Evolutionary conservation across 192 early-diverging fungal species (phyloP).

Genomic region (Backusella parvicylindrica): DNA sequence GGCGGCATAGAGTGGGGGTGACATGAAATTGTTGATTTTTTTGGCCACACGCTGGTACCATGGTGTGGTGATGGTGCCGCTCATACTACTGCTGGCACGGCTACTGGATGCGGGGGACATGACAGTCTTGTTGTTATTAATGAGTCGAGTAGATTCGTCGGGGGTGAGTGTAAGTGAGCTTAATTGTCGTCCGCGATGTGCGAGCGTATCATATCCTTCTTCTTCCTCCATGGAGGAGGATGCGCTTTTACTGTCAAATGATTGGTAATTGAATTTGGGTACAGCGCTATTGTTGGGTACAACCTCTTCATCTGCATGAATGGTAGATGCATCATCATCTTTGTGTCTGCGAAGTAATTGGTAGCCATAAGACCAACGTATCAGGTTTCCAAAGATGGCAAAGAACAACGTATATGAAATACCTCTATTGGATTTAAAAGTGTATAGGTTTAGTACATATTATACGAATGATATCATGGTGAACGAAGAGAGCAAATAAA

Average conservation of each 20-base stretch:
- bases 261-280: neutral
- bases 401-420: slow-evolving; percentile 80
- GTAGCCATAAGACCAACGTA: slow-evolving; percentile 84
- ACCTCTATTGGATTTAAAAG: slow-evolving; percentile 40
- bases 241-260: neutral
- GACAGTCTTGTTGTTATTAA: neutral
- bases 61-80: neutral
- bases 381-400: slow-evolving; percentile 75
- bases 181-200: neutral
- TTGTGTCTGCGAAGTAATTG: slow-evolving; percentile 41
- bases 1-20: slow-evolving; percentile 73
- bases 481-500: slow-evolving; percentile 34
- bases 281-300: neutral
- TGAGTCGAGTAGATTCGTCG: neutral
- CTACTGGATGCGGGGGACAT: neutral
- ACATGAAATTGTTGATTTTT: slow-evolving; percentile 40
- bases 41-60: neutral
- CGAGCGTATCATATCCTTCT: neutral
- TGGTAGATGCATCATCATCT: slow-evolving; percentile 10
- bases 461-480: neutral
- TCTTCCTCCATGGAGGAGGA: neutral
- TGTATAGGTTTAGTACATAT: neutral
- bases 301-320: neutral
- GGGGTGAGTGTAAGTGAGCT: neutral
- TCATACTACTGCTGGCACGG: neutral